A percentile compares a stretch with the other conserved stretches of the same genome.
These are phyloP conservation scores for Boletus edulis DNA, from an alignment of 768 basidiomycete species.

Conservation along the genomic window DNA sequence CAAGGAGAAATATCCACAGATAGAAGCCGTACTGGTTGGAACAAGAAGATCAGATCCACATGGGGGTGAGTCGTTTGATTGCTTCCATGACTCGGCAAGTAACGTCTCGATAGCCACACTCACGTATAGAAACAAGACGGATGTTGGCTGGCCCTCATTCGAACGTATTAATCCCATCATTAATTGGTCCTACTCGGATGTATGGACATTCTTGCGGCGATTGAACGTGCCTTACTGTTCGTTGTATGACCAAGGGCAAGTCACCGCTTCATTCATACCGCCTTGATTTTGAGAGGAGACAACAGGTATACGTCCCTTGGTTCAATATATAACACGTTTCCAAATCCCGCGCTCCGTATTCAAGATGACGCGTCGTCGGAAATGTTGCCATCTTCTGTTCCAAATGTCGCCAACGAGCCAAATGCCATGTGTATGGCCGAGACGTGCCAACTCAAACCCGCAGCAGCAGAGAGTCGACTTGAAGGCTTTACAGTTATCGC, in stretches of 20 bases:
- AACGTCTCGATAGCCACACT: slow-evolving; percentile 54
- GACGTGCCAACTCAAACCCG: not conserved
- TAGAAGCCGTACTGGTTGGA: slow-evolving; percentile 85
- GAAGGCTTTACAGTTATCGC: slow-evolving; percentile 17
- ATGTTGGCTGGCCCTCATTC: slow-evolving; percentile 85
- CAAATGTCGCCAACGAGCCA: slow-evolving; percentile 21
- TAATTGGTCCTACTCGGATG: slow-evolving; percentile 87
- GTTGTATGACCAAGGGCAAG: slow-evolving; percentile 90
- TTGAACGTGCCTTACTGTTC: slow-evolving; percentile 82
- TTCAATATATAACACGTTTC: slow-evolving; percentile 92
- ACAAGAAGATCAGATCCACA: slow-evolving; percentile 90
- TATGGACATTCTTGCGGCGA: slow-evolving; percentile 83
- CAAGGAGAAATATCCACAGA: slow-evolving; percentile 60
- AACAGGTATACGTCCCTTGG: slow-evolving; percentile 95
- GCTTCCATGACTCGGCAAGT: not conserved
- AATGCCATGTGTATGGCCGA: slow-evolving; percentile 17
- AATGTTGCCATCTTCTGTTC: slow-evolving; percentile 18
- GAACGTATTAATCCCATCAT: slow-evolving; percentile 95
- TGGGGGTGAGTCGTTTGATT: slow-evolving; percentile 62
- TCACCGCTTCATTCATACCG: slow-evolving; percentile 1
- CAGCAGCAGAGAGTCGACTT: not conserved
- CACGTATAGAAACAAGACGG: slow-evolving; percentile 73
- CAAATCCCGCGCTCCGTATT: slow-evolving; percentile 75
- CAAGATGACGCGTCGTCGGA: slow-evolving; percentile 8
- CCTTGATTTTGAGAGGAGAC: not conserved